phyloP scores from a whole-genome alignment of 106 monocot species.

The Dioscorea alata region DNA sequence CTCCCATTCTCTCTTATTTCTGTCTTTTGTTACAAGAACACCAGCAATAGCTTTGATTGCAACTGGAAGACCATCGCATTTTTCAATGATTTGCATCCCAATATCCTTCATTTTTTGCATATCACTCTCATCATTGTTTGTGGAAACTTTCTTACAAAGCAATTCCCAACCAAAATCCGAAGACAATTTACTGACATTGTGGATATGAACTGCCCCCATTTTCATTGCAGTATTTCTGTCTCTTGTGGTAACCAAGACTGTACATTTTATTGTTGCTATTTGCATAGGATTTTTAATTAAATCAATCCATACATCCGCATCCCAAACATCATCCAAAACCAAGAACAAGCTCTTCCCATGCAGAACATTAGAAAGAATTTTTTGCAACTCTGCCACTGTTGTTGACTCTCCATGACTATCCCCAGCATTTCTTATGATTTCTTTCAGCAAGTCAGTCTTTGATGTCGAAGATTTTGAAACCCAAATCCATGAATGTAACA shows the following conservation, averaged over 20 bases:
- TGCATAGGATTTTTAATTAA: slow-evolving; percentile 19
- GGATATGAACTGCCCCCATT: slow-evolving; percentile 11
- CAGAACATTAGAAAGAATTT: not conserved
- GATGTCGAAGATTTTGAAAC: not conserved
- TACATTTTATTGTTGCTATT: not conserved
- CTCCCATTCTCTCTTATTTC: slow-evolving; percentile 11
- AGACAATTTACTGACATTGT: slow-evolving; percentile 12
- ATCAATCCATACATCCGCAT: slow-evolving; percentile 12
- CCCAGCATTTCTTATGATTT: not conserved
- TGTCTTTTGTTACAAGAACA: slow-evolving; percentile 15
- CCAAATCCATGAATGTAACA: not conserved
- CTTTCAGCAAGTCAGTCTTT: not conserved
- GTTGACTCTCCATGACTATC: not conserved
- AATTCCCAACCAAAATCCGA: slow-evolving; percentile 17
- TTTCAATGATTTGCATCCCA: slow-evolving; percentile 21
- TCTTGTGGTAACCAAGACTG: slow-evolving; percentile 27
- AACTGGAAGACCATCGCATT: slow-evolving; percentile 39
- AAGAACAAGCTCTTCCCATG: slow-evolving; percentile 18
- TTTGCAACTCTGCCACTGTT: slow-evolving; percentile 4
- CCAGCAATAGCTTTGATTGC: slow-evolving; percentile 35
- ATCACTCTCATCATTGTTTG: not conserved
- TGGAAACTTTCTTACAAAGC: slow-evolving; percentile 13
- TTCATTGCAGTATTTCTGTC: slow-evolving; percentile 9
- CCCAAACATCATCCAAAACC: slow-evolving; percentile 41
- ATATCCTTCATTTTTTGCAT: slow-evolving; percentile 10